Base-by-base conservation (phyloP, 495 filamentous ascomycete species). In the Aspergillus affinis region DNA sequence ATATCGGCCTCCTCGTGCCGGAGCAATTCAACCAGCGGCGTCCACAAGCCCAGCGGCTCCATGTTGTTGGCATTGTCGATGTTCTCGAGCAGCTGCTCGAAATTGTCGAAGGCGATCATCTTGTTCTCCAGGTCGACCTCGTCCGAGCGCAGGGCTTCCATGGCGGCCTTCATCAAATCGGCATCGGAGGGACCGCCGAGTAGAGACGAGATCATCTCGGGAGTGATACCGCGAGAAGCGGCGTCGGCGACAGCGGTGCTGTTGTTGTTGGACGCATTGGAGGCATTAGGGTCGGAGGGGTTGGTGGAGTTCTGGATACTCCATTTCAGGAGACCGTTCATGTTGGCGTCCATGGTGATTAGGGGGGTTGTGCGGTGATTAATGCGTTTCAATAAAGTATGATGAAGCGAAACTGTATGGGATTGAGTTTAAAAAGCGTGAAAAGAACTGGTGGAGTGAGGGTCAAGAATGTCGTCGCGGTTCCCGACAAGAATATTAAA, bases 21-120 rank as follows among this genome's bases (percentile, higher is more conserved):
- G 18, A 98, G 80, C 46, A 90, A 81, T 2, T 75, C 65, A 7
- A 96, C 78, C 51, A 98, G 75, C 19, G 90, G 90, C 7, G 82
- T 80, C 94, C 94, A 98, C 51, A 97, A 76, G 7, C 82, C 82
- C 17, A 97, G 76, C 7, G 82, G 81, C 50, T 86, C 87, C 55
- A 97, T 78, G 71, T 96, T 93, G 78, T 97, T 97, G 50, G 94
- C 92, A 75, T 98, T 98, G 78, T 98, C 94, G 60, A 98, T 83
- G 45, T 79, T 82, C 78, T 97, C 94, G 64, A 98, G 86, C 46
- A 97, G 78, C 70, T 95, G 88, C 77, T 97, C 92, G 54, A 98
- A 89, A 78, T 97, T 96, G 81, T 98, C 94, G 73, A 97, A 96
- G 30, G 95, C 95, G 51, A 85, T 86, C 44, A 96, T 69, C 72